Conservation (phyloP, 495 filamentous ascomycete species). For the Podospora pseudopauciseta region DNA sequence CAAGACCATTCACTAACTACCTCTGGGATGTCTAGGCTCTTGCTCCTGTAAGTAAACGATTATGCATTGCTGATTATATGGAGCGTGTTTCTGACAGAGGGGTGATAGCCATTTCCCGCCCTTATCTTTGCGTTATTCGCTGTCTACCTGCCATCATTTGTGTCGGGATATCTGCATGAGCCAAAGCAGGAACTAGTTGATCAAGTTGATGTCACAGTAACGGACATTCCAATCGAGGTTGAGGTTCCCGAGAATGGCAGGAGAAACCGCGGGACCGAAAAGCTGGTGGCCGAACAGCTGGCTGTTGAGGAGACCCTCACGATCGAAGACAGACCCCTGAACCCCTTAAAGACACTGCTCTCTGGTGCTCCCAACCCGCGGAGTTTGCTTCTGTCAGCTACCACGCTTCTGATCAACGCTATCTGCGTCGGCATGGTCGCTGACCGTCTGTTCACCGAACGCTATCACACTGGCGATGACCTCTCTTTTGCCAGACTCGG, state of each 20-base stretch:
- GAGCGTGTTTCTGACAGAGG: conserved; percentile 17
- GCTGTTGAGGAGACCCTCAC: conserved; percentile 52
- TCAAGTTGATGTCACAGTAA: conserved; percentile 57
- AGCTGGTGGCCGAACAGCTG: conserved; percentile 43
- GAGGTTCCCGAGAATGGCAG: conserved; percentile 30
- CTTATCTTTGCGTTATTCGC: conserved; percentile 66
- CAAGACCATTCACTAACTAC: background rate
- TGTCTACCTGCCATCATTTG: conserved; percentile 68
- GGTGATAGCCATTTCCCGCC: conserved; percentile 53
- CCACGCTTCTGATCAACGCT: conserved; percentile 68
- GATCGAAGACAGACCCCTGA: conserved; percentile 35
- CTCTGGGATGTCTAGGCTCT: conserved; percentile 14
- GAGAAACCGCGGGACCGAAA: conserved; percentile 13
- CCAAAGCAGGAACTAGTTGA: conserved; percentile 59
- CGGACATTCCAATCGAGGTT: conserved; percentile 43
- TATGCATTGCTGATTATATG: background rate
- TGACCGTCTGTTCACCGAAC: conserved; percentile 71
- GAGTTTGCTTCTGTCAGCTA: conserved; percentile 51
- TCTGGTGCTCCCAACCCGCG: conserved; percentile 72
- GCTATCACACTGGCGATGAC: conserved; percentile 65
- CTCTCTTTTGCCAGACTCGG: conserved; percentile 80
- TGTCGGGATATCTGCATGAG: conserved; percentile 54
- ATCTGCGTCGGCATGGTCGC: conserved; percentile 60
- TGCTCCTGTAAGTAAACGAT: conserved; percentile 36
- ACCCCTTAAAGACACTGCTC: conserved; percentile 59